Evolutionary conservation across 257 asterid genomes (phyloP), one percentile per base, ranked within the genome.

Genomic region (Solanum arcanum): DNA sequence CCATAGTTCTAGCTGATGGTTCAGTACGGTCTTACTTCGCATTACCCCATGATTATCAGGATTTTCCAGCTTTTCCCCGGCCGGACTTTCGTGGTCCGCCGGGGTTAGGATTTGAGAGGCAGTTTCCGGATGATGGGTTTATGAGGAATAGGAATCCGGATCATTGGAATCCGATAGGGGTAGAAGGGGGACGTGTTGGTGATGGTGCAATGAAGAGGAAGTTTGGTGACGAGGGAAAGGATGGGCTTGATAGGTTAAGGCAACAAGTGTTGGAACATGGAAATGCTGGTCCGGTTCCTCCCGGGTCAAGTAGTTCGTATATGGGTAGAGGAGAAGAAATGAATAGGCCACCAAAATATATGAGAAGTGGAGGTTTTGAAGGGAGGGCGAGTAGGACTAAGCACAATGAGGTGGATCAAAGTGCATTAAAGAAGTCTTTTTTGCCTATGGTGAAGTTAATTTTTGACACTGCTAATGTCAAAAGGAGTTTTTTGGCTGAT

Each of bases 211-310:
- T 91, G 83, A 96, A 97, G 89, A 90, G 98, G 68, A 97, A 97
- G 92, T 92, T 94, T 78, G 96, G 94, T 88, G 98, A 94, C 23
- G 95, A 94, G 89, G 94, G 91, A 87, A 91, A 88, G 46, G 96
- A 95, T 90, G 97, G 94, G 83, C 92, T 92, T 87, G 98, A 93
- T 90, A 95, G 98, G 92, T 98, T 94, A 90, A 94, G 98, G 87
- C 96, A 93, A 83, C 98, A 96, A 92, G 94, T 94, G 89, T 92
- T 97, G 93, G 98, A 95, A 92, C 95, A 94, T 86, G 98, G 98
- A 16, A 95, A 88, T 89, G 94, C 83, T 23, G 92, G 88, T 59
- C 93, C 93, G 5, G 86, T 86, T 11, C 66, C 49, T 31, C 29
- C 92, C 11, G 52, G 82, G 94, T 5, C 93, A 0, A 92, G 95